These are phyloP conservation scores for Aschersonia sp. DNA, from an alignment of 2,329 filamentous ascomycete species.

Conservation along the genomic window DNA sequence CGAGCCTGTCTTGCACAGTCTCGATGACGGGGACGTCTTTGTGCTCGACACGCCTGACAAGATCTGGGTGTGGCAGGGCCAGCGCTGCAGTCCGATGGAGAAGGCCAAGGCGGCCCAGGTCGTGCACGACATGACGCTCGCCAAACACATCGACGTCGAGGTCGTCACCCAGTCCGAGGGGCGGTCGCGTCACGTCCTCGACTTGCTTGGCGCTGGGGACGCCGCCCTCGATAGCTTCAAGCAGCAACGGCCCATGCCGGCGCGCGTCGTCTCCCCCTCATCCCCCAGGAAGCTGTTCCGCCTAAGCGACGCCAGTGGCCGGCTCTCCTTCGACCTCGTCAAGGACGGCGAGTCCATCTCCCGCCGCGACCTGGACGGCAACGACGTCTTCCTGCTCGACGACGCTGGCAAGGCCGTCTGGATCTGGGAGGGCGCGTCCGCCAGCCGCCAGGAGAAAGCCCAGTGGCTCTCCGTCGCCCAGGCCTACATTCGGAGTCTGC, in stretches of 20 bases:
- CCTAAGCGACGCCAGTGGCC: constrained; percentile 47
- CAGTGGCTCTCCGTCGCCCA: constrained; percentile 47
- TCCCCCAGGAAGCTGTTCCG: constrained; percentile 35
- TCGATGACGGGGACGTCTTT: constrained; percentile 54
- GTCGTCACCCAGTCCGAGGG: constrained; percentile 48
- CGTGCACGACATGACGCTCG: constrained; percentile 48
- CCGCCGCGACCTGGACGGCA: constrained; percentile 35
- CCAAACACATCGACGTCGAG: constrained; percentile 51
- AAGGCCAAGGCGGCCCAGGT: constrained; percentile 55
- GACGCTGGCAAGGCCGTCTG: constrained; percentile 43
- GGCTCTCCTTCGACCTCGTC: constrained; percentile 41
- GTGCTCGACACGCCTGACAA: constrained; percentile 47
- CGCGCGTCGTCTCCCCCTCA: not conserved
- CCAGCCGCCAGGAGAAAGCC: constrained; percentile 43
- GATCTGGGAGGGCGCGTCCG: constrained; percentile 50
- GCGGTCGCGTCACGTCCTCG: constrained; percentile 37
- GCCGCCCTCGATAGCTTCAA: constrained; percentile 24
- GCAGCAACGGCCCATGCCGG: constrained; percentile 19
- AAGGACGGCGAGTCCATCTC: constrained; percentile 36
- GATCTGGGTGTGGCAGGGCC: constrained; percentile 59
- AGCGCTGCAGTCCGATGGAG: constrained; percentile 51
- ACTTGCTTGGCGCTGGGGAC: constrained; percentile 36
- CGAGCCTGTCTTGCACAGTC: constrained; percentile 42
- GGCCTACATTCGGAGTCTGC: constrained; percentile 32
- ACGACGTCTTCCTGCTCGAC: constrained; percentile 49